Conservation (phyloP, 352 stramenopile genomes). For the Pythium plurisporium region DNA sequence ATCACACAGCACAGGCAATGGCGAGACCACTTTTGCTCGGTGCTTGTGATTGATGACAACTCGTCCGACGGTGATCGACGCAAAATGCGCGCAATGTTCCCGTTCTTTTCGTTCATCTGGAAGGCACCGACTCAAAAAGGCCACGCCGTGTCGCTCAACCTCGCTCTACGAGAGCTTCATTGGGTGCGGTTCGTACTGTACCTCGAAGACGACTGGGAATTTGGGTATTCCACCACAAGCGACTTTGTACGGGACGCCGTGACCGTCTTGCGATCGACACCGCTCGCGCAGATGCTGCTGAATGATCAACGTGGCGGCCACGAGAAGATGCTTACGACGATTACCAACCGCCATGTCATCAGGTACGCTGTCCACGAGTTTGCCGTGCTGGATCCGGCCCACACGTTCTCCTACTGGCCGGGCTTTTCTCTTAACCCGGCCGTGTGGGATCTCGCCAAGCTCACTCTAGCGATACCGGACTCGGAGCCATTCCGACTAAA, state of each 20-base stretch:
- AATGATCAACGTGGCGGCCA: conserved; percentile 47
- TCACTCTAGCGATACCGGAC: conserved; percentile 1
- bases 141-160: conserved; percentile 51
- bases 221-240: background rate
- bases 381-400: conserved; percentile 26
- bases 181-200: conserved; percentile 46
- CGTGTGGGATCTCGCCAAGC: conserved; percentile 37
- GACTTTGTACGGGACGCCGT: conserved; percentile 24
- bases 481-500: conserved; percentile 23
- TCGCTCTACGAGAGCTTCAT: conserved; percentile 25
- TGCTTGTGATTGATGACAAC: conserved; percentile 54
- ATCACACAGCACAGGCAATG: conserved; percentile 2
- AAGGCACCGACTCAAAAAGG: conserved; percentile 29
- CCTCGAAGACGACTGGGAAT: conserved; percentile 63
- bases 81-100: conserved; percentile 32
- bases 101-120: conserved; percentile 32
- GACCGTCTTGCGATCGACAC: conserved; percentile 17
- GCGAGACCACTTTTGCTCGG: conserved; percentile 31
- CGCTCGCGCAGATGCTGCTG: conserved; percentile 37
- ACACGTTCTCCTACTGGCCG: conserved; percentile 51
- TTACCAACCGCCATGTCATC: background rate
- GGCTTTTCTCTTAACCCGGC: conserved; percentile 64
- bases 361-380: conserved; percentile 56
- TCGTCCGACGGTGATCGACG: conserved; percentile 33
- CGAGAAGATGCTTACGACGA: background rate